A percentile compares a stretch with the other conserved stretches of the same genome.
Conservation (phyloP, 441 rosid genomes). For the Adansonia rubrostipa region DNA sequence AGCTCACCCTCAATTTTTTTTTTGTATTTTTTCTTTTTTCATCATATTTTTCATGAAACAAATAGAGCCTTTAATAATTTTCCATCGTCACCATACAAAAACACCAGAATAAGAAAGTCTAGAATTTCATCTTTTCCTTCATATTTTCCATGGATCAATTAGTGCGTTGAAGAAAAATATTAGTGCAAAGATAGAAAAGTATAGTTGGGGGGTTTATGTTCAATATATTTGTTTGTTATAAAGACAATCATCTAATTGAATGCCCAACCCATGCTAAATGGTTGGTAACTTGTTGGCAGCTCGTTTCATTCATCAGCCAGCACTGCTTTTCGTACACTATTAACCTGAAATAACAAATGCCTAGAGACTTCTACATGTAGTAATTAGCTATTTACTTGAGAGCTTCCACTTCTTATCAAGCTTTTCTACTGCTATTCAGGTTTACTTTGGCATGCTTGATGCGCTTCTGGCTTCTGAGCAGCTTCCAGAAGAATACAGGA, state of each 20-base stretch:
- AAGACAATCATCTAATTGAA: background rate
- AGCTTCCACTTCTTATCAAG: background rate
- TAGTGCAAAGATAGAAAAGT: background rate
- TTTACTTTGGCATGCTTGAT: conserved; percentile 85
- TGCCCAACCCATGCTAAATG: background rate
- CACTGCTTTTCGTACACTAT: background rate
- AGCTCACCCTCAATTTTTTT: no score
- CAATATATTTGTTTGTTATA: background rate
- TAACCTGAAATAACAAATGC: background rate
- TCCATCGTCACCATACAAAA: background rate
- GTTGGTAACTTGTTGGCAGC: background rate
- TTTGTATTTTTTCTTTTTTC: background rate
- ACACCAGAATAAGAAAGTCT: background rate
- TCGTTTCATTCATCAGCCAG: background rate
- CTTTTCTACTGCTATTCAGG: conserved; percentile 41
- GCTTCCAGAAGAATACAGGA: conserved; percentile 76
- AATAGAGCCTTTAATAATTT: background rate
- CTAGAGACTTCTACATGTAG: background rate
- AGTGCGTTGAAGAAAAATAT: background rate
- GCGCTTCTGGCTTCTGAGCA: conserved; percentile 71
- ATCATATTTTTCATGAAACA: background rate
- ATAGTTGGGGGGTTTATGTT: background rate
- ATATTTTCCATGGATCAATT: no score
- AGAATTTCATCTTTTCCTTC: no score
- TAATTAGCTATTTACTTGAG: background rate